Evolutionary conservation across 495 filamentous ascomycete genomes (phyloP), one percentile per base, ranked within the genome.

Genomic region (Apiosordaria backusii): DNA sequence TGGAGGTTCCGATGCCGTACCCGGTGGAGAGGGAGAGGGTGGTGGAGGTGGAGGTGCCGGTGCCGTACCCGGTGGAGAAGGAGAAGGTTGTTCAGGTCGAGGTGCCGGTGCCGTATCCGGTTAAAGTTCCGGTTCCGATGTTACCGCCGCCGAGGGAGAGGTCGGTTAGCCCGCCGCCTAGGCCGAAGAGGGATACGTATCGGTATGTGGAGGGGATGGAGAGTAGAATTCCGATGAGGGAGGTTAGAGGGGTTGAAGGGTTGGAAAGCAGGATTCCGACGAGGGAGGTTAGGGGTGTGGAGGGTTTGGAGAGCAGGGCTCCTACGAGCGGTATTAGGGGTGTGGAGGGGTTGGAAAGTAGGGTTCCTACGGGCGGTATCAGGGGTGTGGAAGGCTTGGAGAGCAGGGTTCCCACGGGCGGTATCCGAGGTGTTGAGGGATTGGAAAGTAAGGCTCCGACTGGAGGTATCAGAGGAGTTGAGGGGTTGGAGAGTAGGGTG

Each of bases 171-270:
- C 57, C 21, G 24, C 24, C 21, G 16, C 24, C 24, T 4, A 35
- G 29, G 57, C 23, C 5, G 26, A 25, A 18, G 59, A 27, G 19
- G 27, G 26, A 82, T 40, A 79, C 77, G 55, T 84, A 75, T 65
- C 77, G 81, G 10, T 82, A 84, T 70, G 76, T 84, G 55, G 80
- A 82, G 63, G 80, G 77, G 0, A 1, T 65, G 53, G 77, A 77
- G n/a, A 61, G 74, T 55, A 68, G 68, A 15, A 71, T 70, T 52
- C 75, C 75, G 27, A 64, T 7, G 35, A 65, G 54, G 55, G 62
- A 60, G 54, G 52, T 21, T 57, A 69, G 65, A 22, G 64, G 61
- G 62, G 65, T 61, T 53, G 29, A 15, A 24, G 61, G 26, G 40
- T 53, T 10, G 16, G 60, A 53, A 40, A 64, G 57, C 54, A 61